These are phyloP conservation scores for Pseudogymnoascus sp. DNA, from an alignment of 2,329 filamentous ascomycete species.

Conservation along the genomic window DNA sequence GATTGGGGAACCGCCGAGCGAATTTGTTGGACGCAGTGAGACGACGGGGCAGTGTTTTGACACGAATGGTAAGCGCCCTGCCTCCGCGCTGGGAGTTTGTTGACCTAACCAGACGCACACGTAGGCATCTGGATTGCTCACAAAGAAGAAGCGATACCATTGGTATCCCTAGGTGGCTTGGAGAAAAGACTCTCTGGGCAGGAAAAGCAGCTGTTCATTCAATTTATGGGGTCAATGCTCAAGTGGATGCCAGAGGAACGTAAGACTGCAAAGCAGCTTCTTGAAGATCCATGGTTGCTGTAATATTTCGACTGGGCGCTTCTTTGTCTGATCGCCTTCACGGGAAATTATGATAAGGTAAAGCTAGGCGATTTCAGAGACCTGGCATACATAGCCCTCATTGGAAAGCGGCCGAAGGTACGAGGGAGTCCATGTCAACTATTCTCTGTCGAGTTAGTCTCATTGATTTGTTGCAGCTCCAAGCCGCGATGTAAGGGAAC, in stretches of 20 bases:
- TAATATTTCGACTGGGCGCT: not conserved
- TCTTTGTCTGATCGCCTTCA: not conserved
- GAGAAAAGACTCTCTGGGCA: conserved; percentile 16
- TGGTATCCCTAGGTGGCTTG: not conserved
- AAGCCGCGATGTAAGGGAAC: no score
- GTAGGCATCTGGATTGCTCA: not conserved
- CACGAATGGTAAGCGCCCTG: not conserved
- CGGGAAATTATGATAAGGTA: no score
- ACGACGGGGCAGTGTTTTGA: not conserved
- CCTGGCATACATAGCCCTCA: no score
- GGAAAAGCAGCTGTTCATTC: conserved; percentile 25
- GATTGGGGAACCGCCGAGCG: conserved; percentile 31
- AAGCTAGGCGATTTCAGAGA: no score
- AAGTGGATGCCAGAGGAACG: conserved; percentile 26
- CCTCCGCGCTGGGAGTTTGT: not conserved
- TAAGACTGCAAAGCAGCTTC: conserved; percentile 26
- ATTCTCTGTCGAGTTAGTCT: no score
- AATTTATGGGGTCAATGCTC: conserved; percentile 25
- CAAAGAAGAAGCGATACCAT: not conserved
- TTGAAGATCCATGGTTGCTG: conserved; percentile 19
- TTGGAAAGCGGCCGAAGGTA: not conserved
- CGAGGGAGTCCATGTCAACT: no score
- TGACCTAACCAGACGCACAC: not conserved
- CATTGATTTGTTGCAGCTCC: no score
- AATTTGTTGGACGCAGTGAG: conserved; percentile 16